Conservation (phyloP, 768 basidiomycete species). For the Dendrothele bispora region DNA sequence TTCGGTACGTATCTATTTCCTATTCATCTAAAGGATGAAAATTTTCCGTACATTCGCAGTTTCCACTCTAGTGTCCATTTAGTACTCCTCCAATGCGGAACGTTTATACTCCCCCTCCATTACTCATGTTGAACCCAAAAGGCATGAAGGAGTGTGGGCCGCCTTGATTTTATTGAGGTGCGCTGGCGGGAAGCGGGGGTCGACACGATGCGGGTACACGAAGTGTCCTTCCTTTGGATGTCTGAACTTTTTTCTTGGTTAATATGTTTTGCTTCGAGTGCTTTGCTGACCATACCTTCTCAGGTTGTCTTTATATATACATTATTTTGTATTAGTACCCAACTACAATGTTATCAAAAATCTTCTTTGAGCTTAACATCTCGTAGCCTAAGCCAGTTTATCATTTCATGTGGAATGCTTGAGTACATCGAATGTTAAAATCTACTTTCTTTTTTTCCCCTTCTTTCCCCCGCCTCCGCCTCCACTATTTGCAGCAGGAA, state of each 20-base stretch:
- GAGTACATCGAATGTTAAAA: too few species aligned
- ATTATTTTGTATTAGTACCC: too few species aligned
- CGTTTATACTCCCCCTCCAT: slow-evolving; percentile 69
- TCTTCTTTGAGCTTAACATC: too few species aligned
- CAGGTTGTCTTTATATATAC: too few species aligned
- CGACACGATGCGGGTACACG: slow-evolving; percentile 67
- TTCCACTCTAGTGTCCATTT: slow-evolving; percentile 75
- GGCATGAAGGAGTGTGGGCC: slow-evolving; percentile 63
- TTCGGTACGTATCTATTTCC: slow-evolving; percentile 3
- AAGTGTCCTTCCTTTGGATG: slow-evolving; percentile 87
- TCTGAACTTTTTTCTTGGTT: slow-evolving; percentile 46
- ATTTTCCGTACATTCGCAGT: slow-evolving; percentile 78
- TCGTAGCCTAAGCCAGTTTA: too few species aligned
- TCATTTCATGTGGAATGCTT: too few species aligned
- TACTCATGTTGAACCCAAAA: slow-evolving; percentile 71
- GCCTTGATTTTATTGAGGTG: slow-evolving; percentile 47
- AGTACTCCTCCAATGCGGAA: slow-evolving; percentile 76
- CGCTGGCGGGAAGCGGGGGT: slow-evolving; percentile 79
- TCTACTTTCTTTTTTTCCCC: too few species aligned
- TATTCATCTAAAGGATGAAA: slow-evolving; percentile 48
- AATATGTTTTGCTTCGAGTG: too few species aligned
- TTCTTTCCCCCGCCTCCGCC: too few species aligned
- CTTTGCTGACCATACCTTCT: too few species aligned
- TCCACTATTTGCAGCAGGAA: too few species aligned
- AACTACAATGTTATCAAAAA: too few species aligned